These are phyloP conservation scores for Gentiana macrophylla DNA, from an alignment of 257 asterid species.

Conservation along the genomic window DNA sequence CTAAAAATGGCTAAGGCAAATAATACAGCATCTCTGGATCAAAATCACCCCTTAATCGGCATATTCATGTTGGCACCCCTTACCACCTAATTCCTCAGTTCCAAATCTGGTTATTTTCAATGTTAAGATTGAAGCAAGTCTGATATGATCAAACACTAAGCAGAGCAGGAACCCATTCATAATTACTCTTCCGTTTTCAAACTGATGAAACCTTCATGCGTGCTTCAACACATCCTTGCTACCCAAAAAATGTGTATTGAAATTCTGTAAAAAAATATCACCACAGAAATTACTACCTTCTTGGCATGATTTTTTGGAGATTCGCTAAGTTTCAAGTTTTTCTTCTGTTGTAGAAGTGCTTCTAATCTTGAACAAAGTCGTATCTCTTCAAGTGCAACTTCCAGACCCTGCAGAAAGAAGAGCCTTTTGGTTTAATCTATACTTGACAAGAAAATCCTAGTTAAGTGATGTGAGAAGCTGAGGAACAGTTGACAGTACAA, in stretches of 20 bases:
- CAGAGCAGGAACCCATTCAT: too few species aligned
- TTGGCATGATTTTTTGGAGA: constrained; percentile 31
- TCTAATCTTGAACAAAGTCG: constrained; percentile 58
- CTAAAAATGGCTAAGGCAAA: too few species aligned
- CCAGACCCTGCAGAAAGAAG: constrained; percentile 40
- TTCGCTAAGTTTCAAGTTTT: constrained; percentile 29
- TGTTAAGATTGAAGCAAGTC: too few species aligned
- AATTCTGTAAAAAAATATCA: constrained; percentile 4
- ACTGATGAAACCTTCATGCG: too few species aligned
- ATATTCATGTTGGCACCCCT: too few species aligned
- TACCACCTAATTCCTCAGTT: too few species aligned
- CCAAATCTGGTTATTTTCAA: too few species aligned
- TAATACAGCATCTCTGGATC: too few species aligned
- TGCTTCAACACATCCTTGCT: too few species aligned
- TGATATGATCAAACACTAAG: too few species aligned
- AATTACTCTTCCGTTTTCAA: too few species aligned
- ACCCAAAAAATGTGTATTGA: background rate
- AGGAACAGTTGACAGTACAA: background rate
- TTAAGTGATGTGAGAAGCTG: background rate
- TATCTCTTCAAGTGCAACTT: constrained; percentile 48
- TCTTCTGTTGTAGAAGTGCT: constrained; percentile 54
- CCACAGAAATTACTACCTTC: constrained; percentile 36
- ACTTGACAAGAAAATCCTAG: background rate
- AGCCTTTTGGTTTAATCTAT: background rate
- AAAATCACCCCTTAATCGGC: too few species aligned